Evolutionary conservation across 352 stramenopile genomes (phyloP).

Genomic region (Globisporangium carolinianum): DNA sequence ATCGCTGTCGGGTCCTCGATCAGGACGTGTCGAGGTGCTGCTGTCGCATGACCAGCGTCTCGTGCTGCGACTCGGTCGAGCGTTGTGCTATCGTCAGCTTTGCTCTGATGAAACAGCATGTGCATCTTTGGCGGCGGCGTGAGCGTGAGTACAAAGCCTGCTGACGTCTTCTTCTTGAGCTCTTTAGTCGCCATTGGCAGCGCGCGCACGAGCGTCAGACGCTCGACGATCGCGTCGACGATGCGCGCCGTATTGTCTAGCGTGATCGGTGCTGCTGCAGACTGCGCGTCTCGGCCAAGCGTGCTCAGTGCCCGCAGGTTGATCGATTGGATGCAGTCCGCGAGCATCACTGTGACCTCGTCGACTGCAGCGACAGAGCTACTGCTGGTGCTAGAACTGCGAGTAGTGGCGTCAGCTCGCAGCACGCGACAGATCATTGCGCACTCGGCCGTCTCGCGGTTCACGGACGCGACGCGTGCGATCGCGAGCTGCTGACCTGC

Average conservation of each 20-base stretch:
- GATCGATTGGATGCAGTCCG: slow-evolving; percentile 46
- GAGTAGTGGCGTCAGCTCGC: background rate
- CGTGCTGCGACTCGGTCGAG: background rate
- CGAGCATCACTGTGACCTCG: slow-evolving; percentile 14
- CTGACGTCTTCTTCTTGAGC: slow-evolving; percentile 28
- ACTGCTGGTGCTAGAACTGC: background rate
- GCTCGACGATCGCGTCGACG: slow-evolving; percentile 26
- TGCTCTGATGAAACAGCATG: slow-evolving; percentile 7
- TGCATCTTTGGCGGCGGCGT: slow-evolving; percentile 41
- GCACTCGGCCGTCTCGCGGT: slow-evolving; percentile 31
- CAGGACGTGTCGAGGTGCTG: slow-evolving; percentile 5
- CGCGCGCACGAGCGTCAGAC: slow-evolving; percentile 25
- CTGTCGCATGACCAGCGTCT: slow-evolving; percentile 13
- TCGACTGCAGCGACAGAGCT: background rate
- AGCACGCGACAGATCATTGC: background rate
- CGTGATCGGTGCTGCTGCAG: slow-evolving; percentile 26
- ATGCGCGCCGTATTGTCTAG: slow-evolving; percentile 30
- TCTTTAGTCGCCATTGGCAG: slow-evolving; percentile 53
- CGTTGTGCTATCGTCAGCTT: background rate
- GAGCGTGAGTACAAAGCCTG: slow-evolving; percentile 33
- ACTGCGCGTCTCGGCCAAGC: slow-evolving; percentile 14
- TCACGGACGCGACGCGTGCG: slow-evolving; percentile 26
- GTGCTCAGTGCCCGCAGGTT: slow-evolving; percentile 37
- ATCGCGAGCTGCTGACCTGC: slow-evolving; percentile 30
- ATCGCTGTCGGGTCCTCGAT: slow-evolving; percentile 3